phyloP scores from a whole-genome alignment of 345 rosid genomes.

The Hypericum androsaemum region DNA sequence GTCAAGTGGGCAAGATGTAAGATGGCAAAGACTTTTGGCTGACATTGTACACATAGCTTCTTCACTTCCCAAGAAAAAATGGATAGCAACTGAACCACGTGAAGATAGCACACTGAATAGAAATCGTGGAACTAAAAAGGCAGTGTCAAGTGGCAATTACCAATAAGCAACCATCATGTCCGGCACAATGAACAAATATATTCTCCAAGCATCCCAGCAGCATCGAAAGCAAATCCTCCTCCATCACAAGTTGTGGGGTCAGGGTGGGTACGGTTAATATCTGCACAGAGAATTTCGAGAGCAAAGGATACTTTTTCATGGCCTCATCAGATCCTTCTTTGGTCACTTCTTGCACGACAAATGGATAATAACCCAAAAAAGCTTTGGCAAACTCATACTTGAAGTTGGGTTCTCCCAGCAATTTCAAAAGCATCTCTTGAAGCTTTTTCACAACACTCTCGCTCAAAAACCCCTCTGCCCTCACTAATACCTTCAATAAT shows the following conservation, averaged over 20 bases:
- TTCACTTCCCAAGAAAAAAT: too few relatives aligned
- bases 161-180: conserved; percentile 74
- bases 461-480: conserved; percentile 61
- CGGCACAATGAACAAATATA: conserved; percentile 53
- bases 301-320: conserved; percentile 40
- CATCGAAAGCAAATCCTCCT: conserved; percentile 54
- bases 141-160: conserved; percentile 18
- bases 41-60: too few relatives aligned
- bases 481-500: conserved; percentile 58
- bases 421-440: conserved; percentile 69
- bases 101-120: too few relatives aligned
- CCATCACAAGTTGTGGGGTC: conserved; percentile 83
- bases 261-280: conserved; percentile 88
- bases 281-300: conserved; percentile 81
- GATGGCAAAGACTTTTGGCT: too few relatives aligned
- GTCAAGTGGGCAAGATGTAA: too few relatives aligned
- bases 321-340: conserved; percentile 37
- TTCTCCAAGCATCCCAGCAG: conserved; percentile 67
- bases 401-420: conserved; percentile 78
- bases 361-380: conserved; percentile 66
- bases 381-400: conserved; percentile 81
- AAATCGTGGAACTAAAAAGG: neutral
- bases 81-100: too few relatives aligned
- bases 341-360: conserved; percentile 47
- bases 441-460: conserved; percentile 43